phyloP scores from a whole-genome alignment of 192 early-diverging fungal genomes.

The Paraglomus occultum region DNA sequence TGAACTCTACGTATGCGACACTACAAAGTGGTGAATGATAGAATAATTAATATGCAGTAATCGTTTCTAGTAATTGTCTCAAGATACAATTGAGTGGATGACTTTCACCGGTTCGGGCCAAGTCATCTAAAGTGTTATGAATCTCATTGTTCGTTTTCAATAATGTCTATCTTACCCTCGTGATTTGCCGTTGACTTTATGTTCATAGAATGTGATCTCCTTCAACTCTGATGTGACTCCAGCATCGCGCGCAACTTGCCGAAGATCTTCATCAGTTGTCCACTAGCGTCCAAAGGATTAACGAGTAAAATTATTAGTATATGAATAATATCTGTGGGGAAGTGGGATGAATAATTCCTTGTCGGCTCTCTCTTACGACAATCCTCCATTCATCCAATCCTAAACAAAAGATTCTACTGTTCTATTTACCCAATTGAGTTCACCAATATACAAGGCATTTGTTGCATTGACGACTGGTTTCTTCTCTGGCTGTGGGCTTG shows the following conservation, averaged over 20 bases:
- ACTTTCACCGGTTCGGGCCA: background rate
- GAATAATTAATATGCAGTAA: too few relatives aligned
- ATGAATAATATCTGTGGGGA: background rate
- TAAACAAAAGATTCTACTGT: background rate
- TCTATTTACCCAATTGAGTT: constrained; percentile 43
- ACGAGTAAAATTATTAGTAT: background rate
- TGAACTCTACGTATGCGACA: constrained; percentile 57
- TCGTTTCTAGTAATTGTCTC: too few relatives aligned
- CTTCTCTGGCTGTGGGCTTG: constrained; percentile 24
- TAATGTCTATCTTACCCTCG: constrained; percentile 37
- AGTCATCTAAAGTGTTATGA: background rate
- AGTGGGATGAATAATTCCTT: constrained; percentile 9
- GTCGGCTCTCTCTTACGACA: too few relatives aligned
- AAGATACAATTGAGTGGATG: too few relatives aligned
- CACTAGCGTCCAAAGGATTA: constrained; percentile 36
- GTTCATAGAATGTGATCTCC: constrained; percentile 58
- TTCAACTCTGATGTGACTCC: constrained; percentile 49
- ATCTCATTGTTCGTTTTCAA: background rate
- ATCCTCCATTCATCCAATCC: background rate
- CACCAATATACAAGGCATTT: constrained; percentile 44
- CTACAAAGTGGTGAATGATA: constrained; percentile 20
- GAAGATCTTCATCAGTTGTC: constrained; percentile 57
- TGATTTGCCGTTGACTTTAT: constrained; percentile 68
- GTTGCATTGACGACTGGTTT: constrained; percentile 33
- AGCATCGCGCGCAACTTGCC: constrained; percentile 41